Base-by-base conservation (phyloP, 805 yeast species). In the Candida oleophila region DNA sequence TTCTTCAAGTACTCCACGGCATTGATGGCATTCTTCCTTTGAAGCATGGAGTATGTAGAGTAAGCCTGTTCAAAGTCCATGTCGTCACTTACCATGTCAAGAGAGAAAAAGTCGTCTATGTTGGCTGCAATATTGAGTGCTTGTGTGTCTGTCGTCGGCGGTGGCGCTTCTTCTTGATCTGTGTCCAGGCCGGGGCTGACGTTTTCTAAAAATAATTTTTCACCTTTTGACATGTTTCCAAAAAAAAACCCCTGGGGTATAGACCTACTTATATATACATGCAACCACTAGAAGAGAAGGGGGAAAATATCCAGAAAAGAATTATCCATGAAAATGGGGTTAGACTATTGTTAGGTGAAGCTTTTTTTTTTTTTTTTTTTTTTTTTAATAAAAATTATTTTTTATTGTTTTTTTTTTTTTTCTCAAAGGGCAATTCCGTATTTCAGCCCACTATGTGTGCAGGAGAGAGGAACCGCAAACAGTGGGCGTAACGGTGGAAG, bases 31-130 rank as follows among this genome's bases (percentile, higher is more conserved):
- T 61, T 56, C 42, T 68, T 69, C 42, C 69, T 72, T 52, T 71
- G 76, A 42, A 71, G 54, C 37, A 60, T 61, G 36, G 62, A 56
- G 56, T 71, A 73, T 68, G 69, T 65, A 30, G 60, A 51, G 50
- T 70, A 73, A 11, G 76, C 76, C 57, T 71, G 74, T 60, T 73
- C 76, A 44, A 73, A 72, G 45, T 71, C 71, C 76, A 71, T 71
- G 57, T 71, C 75, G 44, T 61, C 57, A 18, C 69, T 56, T 43
- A 68, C 64, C 63, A 68, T 56, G 44, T 68, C 69, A 37, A 64
- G 56, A 3, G 48, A 48, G 22, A 45, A 48, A 21, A 38, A 22
- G 18, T 38, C 41, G 41, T 38, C 41, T 8, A 8, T 21, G 37
- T 34, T 34, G 8, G 19, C n/a, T 5, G n/a, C 7, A 5, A 4